Evolutionary conservation across 2,329 filamentous ascomycete species (phyloP).

Genomic region (Ophiosphaerella herpotricha): DNA sequence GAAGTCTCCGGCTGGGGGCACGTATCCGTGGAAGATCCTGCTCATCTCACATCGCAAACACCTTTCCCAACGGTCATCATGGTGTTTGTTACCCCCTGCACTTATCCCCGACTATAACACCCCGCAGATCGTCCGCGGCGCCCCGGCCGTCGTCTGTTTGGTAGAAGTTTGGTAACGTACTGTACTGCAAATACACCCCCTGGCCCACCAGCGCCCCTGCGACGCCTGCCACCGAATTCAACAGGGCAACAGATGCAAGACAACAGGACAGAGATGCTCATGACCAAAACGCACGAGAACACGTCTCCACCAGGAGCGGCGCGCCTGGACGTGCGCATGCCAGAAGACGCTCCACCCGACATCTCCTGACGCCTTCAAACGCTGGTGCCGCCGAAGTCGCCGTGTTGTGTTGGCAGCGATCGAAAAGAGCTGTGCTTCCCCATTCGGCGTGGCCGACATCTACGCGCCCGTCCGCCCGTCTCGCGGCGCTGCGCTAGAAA

Average conservation of each 20-base stretch:
- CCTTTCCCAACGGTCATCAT: background rate
- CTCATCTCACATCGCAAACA: background rate
- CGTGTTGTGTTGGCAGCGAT: background rate
- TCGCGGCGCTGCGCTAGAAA: slow-evolving; percentile 6
- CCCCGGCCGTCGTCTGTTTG: background rate
- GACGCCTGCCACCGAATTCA: no score
- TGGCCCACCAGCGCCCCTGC: no score
- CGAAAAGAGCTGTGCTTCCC: background rate
- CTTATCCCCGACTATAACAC: background rate
- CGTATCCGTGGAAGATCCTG: no score
- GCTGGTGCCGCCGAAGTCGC: background rate
- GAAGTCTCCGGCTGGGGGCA: background rate
- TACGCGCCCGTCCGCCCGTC: background rate
- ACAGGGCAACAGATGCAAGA: no score
- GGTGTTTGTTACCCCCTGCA: background rate
- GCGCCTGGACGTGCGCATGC: background rate
- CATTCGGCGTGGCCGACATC: background rate
- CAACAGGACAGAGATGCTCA: no score
- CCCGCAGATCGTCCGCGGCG: background rate
- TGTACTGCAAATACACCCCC: no score
- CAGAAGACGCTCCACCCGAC: background rate
- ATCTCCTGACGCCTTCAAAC: background rate
- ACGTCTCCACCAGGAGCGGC: no score
- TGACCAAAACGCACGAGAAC: no score
- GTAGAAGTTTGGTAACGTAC: no score